Percentiles rank a stretch among this genome's conserved stretches.
These are phyloP conservation scores for Hygrophorus russula DNA, from an alignment of 768 basidiomycete species.

Conservation along the genomic window DNA sequence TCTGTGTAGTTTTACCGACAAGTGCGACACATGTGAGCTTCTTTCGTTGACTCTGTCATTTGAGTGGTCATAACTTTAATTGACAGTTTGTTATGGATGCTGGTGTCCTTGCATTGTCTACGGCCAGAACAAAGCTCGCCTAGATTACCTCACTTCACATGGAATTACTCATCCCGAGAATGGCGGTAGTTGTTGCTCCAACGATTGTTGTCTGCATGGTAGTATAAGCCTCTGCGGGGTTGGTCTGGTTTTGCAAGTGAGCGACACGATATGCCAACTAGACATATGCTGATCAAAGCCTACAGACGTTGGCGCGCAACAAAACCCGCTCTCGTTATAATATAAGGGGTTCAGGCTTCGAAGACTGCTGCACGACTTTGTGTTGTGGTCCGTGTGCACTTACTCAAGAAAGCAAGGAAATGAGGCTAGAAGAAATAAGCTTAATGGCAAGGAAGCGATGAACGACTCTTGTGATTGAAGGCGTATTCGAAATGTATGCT, in stretches of 20 bases:
- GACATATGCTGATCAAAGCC: neutral
- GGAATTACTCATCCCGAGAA: constrained; percentile 23
- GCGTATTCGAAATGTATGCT: neutral
- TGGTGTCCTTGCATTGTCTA: constrained; percentile 29
- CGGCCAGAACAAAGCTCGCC: constrained; percentile 24
- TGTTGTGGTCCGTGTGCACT: constrained; percentile 39
- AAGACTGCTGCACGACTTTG: constrained; percentile 27
- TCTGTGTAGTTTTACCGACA: too few species aligned
- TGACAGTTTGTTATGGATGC: constrained; percentile 17
- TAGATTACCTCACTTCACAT: constrained; percentile 18
- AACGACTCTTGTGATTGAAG: neutral
- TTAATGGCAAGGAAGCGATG: neutral
- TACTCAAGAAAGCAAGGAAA: constrained; percentile 34
- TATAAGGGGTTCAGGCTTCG: constrained; percentile 31
- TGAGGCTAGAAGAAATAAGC: constrained; percentile 31
- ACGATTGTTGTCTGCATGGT: constrained; percentile 27
- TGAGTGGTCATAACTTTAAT: too few species aligned
- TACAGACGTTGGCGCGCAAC: constrained; percentile 23
- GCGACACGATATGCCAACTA: neutral
- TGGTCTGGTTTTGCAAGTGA: constrained; percentile 31
- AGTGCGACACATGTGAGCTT: too few species aligned
- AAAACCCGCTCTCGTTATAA: constrained; percentile 30
- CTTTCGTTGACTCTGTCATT: too few species aligned
- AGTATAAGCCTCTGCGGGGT: constrained; percentile 17
- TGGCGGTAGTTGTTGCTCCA: constrained; percentile 20